Conservation (phyloP, 495 filamentous ascomycete genomes). For the Penicillium macrosclerotiorum region DNA sequence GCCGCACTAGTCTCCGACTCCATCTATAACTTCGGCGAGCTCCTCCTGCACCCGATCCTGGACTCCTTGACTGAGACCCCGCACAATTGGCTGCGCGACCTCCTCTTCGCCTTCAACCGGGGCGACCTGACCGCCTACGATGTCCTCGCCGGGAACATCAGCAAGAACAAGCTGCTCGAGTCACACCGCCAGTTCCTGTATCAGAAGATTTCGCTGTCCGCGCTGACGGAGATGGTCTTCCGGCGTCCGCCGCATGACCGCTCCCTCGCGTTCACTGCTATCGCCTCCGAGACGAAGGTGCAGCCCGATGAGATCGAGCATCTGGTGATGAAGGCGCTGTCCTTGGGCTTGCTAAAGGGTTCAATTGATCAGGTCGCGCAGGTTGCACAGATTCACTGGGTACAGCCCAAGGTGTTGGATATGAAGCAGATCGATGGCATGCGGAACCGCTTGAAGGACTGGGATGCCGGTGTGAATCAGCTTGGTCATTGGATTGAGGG, state of each 20-base stretch:
- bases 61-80: slow-evolving; percentile 68
- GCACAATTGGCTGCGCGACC: slow-evolving; percentile 82
- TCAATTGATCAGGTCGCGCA: slow-evolving; percentile 96
- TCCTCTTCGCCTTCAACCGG: slow-evolving; percentile 96
- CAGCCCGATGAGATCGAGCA: slow-evolving; percentile 90
- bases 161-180: slow-evolving; percentile 72
- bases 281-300: slow-evolving; percentile 90
- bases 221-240: slow-evolving; percentile 95
- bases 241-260: slow-evolving; percentile 92
- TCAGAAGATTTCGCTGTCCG: slow-evolving; percentile 95
- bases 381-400: slow-evolving; percentile 95
- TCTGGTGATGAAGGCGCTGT: slow-evolving; percentile 96
- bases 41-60: slow-evolving; percentile 94
- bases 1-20: slow-evolving; percentile 88
- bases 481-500: slow-evolving; percentile 93
- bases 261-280: slow-evolving; percentile 84
- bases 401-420: slow-evolving; percentile 96
- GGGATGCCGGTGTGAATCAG: slow-evolving; percentile 93
- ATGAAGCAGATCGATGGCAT: slow-evolving; percentile 95
- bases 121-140: slow-evolving; percentile 88
- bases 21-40: slow-evolving; percentile 99
- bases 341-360: slow-evolving; percentile 82
- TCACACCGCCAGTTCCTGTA: slow-evolving; percentile 79
- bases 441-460: slow-evolving; percentile 82
- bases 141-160: slow-evolving; percentile 71